phyloP scores from a whole-genome alignment of 176 grass and related monocot genomes.

The Alloteropsis semialata region DNA sequence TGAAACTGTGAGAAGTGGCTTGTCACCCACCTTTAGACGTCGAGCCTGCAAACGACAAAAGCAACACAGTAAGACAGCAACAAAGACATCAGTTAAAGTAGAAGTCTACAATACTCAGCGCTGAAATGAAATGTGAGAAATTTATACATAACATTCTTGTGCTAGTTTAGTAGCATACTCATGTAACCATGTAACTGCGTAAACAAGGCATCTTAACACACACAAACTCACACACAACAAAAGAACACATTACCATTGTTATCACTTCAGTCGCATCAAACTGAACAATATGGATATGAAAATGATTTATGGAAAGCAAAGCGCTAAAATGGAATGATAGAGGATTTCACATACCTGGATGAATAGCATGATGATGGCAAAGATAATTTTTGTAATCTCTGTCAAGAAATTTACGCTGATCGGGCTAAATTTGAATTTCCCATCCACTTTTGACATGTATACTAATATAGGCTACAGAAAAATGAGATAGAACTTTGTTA shows the following conservation, averaged over 20 bases:
- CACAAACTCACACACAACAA: no score
- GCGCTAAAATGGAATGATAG: background rate
- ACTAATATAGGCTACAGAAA: slow-evolving; percentile 86
- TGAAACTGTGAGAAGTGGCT: slow-evolving; percentile 67
- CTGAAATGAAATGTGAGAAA: background rate
- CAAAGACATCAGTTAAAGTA: slow-evolving; percentile 19
- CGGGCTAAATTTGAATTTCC: slow-evolving; percentile 96
- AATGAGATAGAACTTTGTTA: slow-evolving; percentile 24
- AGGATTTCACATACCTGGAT: slow-evolving; percentile 68
- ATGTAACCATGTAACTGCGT: background rate
- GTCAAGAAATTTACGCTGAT: slow-evolving; percentile 97
- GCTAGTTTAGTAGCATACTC: background rate
- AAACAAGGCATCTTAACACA: background rate
- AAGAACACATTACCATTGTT: background rate
- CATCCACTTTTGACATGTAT: slow-evolving; percentile 91
- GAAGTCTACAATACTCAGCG: background rate
- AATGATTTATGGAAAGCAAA: background rate
- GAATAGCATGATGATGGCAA: slow-evolving; percentile 79
- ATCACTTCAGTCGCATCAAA: background rate
- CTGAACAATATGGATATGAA: background rate
- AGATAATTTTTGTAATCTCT: slow-evolving; percentile 80
- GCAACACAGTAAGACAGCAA: background rate
- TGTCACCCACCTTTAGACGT: slow-evolving; percentile 75
- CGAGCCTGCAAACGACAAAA: slow-evolving; percentile 58
- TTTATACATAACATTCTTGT: background rate